Evolutionary conservation across 78 protist species (phyloP).

Genomic region (Dictyostelium capitatum): DNA sequence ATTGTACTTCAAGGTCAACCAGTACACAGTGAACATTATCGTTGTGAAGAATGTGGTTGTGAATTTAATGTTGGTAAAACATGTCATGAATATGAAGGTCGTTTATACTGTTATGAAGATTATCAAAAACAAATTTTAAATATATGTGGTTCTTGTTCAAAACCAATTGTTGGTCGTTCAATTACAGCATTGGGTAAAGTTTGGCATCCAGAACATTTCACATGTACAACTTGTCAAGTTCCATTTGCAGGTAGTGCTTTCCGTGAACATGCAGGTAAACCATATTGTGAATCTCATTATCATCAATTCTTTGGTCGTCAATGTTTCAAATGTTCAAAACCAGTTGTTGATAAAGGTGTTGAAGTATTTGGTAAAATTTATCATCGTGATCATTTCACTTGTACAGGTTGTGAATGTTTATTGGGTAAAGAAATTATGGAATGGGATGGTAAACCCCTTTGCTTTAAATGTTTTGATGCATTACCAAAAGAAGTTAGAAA

Average conservation of each 20-base stretch:
- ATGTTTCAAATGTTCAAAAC: constrained; percentile 82
- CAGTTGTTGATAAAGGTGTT: constrained; percentile 60
- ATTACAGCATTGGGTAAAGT: constrained; percentile 82
- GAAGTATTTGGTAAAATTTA: constrained; percentile 79
- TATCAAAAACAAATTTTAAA: constrained; percentile 80
- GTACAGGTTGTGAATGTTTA: constrained; percentile 79
- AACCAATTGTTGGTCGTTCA: constrained; percentile 88
- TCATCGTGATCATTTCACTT: constrained; percentile 85
- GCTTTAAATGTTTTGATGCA: constrained; percentile 79
- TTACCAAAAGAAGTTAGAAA: constrained; percentile 84
- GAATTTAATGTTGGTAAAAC: constrained; percentile 82
- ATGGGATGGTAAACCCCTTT: constrained; percentile 83
- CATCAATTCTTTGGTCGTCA: constrained; percentile 74
- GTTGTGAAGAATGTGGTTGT: constrained; percentile 88
- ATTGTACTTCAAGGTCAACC: constrained; percentile 83
- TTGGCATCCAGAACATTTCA: constrained; percentile 89
- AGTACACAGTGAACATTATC: constrained; percentile 86
- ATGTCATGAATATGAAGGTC: constrained; percentile 83
- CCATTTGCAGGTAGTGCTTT: constrained; percentile 86
- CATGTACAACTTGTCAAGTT: constrained; percentile 83
- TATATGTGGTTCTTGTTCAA: constrained; percentile 80
- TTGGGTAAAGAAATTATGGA: constrained; percentile 81
- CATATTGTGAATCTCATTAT: constrained; percentile 87
- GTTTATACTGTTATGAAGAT: constrained; percentile 85
- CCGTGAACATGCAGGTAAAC: constrained; percentile 83